A percentile compares a stretch with the other conserved stretches of the same genome.
Evolutionary conservation across 805 yeast species (phyloP).

Genomic region (Pichia rugopelliculosa): DNA sequence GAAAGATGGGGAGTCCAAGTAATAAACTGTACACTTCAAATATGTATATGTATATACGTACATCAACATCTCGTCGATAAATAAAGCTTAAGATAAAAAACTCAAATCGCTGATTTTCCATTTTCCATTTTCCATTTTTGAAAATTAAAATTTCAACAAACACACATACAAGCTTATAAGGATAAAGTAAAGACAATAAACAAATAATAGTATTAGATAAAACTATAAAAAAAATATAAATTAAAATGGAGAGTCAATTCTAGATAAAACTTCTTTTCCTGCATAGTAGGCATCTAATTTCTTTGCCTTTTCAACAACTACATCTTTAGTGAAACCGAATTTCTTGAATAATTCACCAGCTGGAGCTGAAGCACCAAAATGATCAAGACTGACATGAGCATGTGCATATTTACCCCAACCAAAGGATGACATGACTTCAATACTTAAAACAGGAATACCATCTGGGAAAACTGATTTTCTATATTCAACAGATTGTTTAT

Average conservation of each 20-base stretch:
- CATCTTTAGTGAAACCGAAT: slow-evolving; percentile 91
- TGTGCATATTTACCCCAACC: slow-evolving; percentile 97
- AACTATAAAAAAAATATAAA: neutral
- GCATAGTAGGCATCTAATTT: slow-evolving; percentile 77
- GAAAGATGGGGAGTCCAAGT: neutral
- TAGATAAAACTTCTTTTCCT: slow-evolving; percentile 65
- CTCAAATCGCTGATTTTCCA: too few species aligned
- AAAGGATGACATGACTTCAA: slow-evolving; percentile 84
- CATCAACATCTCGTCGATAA: too few species aligned
- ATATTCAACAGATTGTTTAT: slow-evolving; percentile 74
- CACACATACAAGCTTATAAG: too few species aligned
- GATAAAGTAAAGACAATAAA: neutral
- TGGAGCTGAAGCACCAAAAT: slow-evolving; percentile 96
- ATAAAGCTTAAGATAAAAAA: too few species aligned
- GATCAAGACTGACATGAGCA: slow-evolving; percentile 91
- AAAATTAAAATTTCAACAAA: too few species aligned
- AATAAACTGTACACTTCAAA: neutral
- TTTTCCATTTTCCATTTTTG: too few species aligned
- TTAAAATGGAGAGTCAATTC: slow-evolving; percentile 73
- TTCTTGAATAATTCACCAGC: slow-evolving; percentile 72
- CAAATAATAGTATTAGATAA: neutral
- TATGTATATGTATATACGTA: too few species aligned
- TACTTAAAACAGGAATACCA: slow-evolving; percentile 85
- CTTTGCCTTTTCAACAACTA: slow-evolving; percentile 78
- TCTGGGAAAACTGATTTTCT: slow-evolving; percentile 85